A percentile compares a stretch with the other conserved stretches of the same genome.
Conservation (phyloP, 176 grass and related monocot species). For the Panicum miliaceum region DNA sequence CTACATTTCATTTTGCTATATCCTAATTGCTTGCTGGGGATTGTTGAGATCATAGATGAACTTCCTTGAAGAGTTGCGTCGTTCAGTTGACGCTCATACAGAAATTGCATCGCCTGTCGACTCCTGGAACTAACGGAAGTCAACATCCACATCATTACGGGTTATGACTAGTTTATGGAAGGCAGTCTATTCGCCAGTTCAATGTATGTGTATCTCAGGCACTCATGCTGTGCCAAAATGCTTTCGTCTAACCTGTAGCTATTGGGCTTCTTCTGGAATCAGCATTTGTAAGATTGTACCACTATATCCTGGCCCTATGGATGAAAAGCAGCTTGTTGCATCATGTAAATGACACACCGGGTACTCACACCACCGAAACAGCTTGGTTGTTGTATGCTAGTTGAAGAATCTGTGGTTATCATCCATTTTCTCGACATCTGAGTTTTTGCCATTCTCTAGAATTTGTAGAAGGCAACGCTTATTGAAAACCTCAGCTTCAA, state of each 20-base stretch:
- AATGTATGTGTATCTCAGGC: not conserved
- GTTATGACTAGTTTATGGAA: conserved; percentile 16
- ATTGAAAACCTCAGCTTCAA: not conserved
- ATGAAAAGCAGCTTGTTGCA: conserved; percentile 11
- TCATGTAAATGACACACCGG: conserved; percentile 5
- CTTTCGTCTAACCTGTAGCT: conserved; percentile 38
- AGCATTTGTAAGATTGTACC: not conserved
- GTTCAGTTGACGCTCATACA: conserved; percentile 41
- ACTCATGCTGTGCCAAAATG: conserved; percentile 20
- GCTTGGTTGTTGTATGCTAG: not conserved
- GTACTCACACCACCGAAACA: not conserved
- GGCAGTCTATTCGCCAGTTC: conserved; percentile 15
- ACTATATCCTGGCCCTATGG: not conserved
- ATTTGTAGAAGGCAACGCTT: conserved; percentile 14
- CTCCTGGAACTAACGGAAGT: conserved; percentile 35
- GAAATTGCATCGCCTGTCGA: not conserved
- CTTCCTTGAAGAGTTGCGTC: conserved; percentile 55
- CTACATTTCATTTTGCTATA: not conserved
- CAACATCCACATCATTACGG: not conserved
- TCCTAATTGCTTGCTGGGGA: conserved; percentile 10
- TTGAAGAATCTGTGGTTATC: conserved; percentile 1
- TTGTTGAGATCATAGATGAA: conserved; percentile 51
- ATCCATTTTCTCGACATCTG: not conserved
- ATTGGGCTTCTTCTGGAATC: conserved; percentile 19
- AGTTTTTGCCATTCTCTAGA: not conserved